These are phyloP conservation scores for Vanderwaltozyma tropicalis DNA, from an alignment of 805 yeast genomes.

Conservation along the genomic window DNA sequence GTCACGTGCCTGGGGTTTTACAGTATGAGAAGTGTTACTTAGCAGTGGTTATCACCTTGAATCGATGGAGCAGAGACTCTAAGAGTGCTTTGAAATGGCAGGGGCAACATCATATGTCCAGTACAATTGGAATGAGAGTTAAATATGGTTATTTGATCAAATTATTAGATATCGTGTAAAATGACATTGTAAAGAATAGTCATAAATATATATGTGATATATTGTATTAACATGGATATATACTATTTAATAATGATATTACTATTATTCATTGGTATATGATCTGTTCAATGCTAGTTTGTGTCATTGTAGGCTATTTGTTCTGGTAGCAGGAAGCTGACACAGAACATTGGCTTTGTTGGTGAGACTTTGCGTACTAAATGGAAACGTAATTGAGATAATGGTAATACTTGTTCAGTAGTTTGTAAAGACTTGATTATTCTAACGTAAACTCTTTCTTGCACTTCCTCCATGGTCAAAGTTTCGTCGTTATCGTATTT, in stretches of 20 bases:
- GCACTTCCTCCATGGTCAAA: constrained; percentile 58
- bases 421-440: constrained; percentile 36
- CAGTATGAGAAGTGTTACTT: too few species aligned
- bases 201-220: too few species aligned
- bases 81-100: too few species aligned
- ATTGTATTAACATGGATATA: too few species aligned
- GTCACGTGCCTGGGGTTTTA: too few species aligned
- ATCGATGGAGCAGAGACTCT: too few species aligned
- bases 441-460: constrained; percentile 51
- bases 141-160: too few species aligned
- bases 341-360: constrained; percentile 92
- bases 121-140: too few species aligned
- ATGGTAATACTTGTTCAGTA: constrained; percentile 37
- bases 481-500: constrained; percentile 72
- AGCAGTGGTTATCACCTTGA: too few species aligned
- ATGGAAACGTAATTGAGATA: constrained; percentile 52
- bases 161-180: too few species aligned
- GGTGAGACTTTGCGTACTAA: constrained; percentile 92
- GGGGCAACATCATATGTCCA: too few species aligned
- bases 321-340: constrained; percentile 58
- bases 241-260: neutral
- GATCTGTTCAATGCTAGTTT: neutral
- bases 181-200: too few species aligned
- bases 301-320: constrained; percentile 5
- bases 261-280: neutral